phyloP scores from a whole-genome alignment of 148 eudicot species.

The Chenopodium berlandieri region DNA sequence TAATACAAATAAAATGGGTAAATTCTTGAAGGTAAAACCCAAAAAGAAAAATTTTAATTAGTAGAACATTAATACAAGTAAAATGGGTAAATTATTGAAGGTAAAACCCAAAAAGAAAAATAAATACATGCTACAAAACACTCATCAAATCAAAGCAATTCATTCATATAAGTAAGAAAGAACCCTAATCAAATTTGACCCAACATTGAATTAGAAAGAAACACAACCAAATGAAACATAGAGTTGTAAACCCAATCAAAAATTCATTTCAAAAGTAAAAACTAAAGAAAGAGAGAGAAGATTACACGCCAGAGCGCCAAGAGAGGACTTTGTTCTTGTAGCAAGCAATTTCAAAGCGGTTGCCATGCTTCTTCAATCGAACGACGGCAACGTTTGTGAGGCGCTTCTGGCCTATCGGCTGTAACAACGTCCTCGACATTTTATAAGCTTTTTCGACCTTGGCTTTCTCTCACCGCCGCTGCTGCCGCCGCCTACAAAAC shows the following conservation, averaged over 20 bases:
- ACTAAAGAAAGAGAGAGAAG: not conserved
- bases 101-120: no score
- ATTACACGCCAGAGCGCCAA: conserved; percentile 84
- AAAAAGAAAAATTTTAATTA: no score
- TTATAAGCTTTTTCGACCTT: conserved; percentile 30
- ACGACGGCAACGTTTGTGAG: conserved; percentile 94
- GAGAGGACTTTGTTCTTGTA: conserved; percentile 99
- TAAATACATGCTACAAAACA: no score
- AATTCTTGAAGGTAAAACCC: no score
- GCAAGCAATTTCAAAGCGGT: conserved; percentile 94
- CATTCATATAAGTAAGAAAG: not conserved
- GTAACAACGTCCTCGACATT: conserved; percentile 83
- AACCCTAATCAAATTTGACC: not conserved
- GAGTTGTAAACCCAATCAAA: not conserved
- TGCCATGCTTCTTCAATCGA: conserved; percentile 82
- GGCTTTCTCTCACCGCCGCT: not conserved
- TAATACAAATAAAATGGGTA: no score
- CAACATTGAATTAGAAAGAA: not conserved
- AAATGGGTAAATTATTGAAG: no score
- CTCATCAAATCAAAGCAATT: not conserved
- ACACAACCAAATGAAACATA: not conserved
- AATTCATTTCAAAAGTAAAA: not conserved
- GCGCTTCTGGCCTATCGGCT: conserved; percentile 93
- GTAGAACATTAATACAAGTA: no score
- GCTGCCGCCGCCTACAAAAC: not conserved